Percentiles rank a stretch among this genome's conserved stretches.
Evolutionary conservation across 2,329 filamentous ascomycete species (phyloP).

Genomic region (Alternaria sp.): DNA sequence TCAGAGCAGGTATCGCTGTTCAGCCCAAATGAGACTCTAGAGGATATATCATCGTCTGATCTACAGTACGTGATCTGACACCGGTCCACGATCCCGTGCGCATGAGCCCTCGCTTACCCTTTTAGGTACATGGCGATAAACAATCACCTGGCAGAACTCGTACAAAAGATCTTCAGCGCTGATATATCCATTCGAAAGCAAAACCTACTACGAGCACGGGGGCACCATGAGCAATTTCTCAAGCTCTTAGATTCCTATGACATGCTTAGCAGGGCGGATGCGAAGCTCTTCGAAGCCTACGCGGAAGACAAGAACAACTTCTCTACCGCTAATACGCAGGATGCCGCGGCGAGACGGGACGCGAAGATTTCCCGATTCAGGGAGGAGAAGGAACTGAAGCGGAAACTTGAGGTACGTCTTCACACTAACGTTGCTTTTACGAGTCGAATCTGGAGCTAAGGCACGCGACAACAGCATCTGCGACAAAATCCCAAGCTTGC

Average conservation of each 20-base stretch:
- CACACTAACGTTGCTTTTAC: constrained; percentile 15
- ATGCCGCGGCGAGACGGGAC: constrained; percentile 75
- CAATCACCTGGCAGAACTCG: constrained; percentile 80
- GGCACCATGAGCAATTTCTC: constrained; percentile 80
- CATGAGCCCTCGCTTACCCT: constrained; percentile 18
- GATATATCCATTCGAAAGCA: constrained; percentile 64
- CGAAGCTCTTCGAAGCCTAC: constrained; percentile 75
- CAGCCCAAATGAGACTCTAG: constrained; percentile 86
- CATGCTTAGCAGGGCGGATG: constrained; percentile 70
- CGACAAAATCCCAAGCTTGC: constrained; percentile 66
- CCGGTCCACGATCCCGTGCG: not conserved
- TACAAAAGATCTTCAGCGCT: constrained; percentile 69
- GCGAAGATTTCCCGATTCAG: constrained; percentile 87
- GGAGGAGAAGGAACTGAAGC: constrained; percentile 84
- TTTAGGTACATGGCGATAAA: constrained; percentile 76
- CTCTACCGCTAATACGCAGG: constrained; percentile 71
- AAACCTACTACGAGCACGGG: constrained; percentile 69
- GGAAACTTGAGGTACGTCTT: constrained; percentile 73
- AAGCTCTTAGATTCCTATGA: constrained; percentile 80
- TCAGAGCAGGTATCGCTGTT: constrained; percentile 80
- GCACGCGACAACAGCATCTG: constrained; percentile 60
- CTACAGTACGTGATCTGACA: constrained; percentile 67
- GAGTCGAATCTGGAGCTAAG: constrained; percentile 23
- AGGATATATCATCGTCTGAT: constrained; percentile 85
- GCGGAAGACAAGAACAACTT: constrained; percentile 76